These are phyloP conservation scores for Suillus subaureus DNA, from an alignment of 768 basidiomycete genomes.

Conservation along the genomic window DNA sequence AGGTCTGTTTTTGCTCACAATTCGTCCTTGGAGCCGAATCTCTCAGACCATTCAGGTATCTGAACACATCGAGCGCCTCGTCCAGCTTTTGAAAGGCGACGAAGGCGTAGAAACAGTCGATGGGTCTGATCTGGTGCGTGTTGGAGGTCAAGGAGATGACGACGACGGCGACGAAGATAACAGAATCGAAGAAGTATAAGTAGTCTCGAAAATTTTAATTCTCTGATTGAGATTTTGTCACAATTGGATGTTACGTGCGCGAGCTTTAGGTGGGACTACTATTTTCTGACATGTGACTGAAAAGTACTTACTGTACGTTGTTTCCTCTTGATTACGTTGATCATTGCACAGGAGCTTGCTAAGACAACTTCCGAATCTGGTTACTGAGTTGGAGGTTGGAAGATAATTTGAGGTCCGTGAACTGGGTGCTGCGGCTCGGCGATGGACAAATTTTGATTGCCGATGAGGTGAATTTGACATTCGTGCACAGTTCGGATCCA, in stretches of 20 bases:
- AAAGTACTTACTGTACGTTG: background rate
- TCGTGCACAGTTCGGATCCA: background rate
- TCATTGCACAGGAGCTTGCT: background rate
- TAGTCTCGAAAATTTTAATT: slow-evolving; percentile 18
- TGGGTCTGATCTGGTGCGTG: slow-evolving; percentile 31
- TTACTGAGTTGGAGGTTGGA: background rate
- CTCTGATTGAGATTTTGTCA: background rate
- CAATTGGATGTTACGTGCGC: background rate
- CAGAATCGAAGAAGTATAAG: slow-evolving; percentile 72
- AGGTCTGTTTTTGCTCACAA: slow-evolving; percentile 44
- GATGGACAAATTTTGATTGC: background rate
- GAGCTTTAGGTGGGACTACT: background rate
- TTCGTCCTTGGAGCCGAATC: background rate
- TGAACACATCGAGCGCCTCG: slow-evolving; percentile 87
- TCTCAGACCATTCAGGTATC: slow-evolving; percentile 55
- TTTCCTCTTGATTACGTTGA: background rate
- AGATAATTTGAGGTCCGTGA: background rate
- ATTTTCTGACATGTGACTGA: background rate
- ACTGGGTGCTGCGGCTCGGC: background rate
- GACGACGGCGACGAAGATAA: slow-evolving; percentile 64
- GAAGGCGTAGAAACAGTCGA: slow-evolving; percentile 60
- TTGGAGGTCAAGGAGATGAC: slow-evolving; percentile 28
- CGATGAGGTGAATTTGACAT: background rate
- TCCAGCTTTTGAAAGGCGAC: slow-evolving; percentile 79
- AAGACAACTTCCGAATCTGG: background rate